Evolutionary conservation across 805 yeast genomes (phyloP), one percentile per base, ranked within the genome.

Genomic region (Candida saitoana): DNA sequence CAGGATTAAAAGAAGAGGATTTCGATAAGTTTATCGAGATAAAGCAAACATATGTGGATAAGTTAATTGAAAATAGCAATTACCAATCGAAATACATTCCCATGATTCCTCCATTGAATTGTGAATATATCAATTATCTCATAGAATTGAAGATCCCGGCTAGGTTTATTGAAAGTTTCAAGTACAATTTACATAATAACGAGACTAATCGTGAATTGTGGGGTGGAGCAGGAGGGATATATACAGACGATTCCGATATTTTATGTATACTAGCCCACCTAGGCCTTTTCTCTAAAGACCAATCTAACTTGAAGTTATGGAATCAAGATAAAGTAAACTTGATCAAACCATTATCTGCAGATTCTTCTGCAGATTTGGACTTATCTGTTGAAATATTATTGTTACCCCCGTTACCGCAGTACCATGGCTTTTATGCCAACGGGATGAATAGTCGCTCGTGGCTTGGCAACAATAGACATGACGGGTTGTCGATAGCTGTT

Each of bases 181-280:
- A 62, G 29, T 69, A 67, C 39, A 69, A 65, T 22, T 69, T 78
- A 39, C 69, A 65, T 11, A 54, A 51, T 27, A 77, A 83, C 22
- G 44, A 45, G 4, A 52, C 53, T 2, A 48, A 51, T 4, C 65
- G 79, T 39, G 73, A 76, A 36, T 48, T 89, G 2, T 91, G 98
- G 98, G 99, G 99, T 2, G 74, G 74, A 2, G 56, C 56, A 9
- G 77, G 90, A 2, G 96, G 90, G 34, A 70, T 93, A 1, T 93
- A 91, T 61, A 87, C 97, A 0, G 98, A 93, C 61, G 99, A 91
- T 60, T 84, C 96, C 1, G 96, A 91, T 59, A 66, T 90, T 2
- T 71, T 91, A 29, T 71, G 86, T 4, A 84, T 82, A 0, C 64
- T 91, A 39, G 75, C 79, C 47, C 98, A 93, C 53, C 67, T 80